phyloP scores from a whole-genome alignment of 2,329 filamentous ascomycete species.

The Phaeomoniella chlamydospora region DNA sequence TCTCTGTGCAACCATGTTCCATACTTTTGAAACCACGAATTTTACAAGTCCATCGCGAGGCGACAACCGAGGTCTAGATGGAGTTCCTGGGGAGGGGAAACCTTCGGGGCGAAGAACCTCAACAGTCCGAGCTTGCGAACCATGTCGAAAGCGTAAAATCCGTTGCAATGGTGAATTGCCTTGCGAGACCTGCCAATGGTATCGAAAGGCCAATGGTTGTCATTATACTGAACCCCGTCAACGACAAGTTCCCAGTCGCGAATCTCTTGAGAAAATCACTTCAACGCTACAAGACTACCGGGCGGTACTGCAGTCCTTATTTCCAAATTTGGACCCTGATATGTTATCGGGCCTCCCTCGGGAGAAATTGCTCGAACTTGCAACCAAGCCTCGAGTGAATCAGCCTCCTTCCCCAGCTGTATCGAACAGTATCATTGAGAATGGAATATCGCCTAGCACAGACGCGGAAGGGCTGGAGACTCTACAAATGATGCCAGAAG shows the following conservation, averaged over 20 bases:
- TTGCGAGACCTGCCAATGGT: constrained; percentile 70
- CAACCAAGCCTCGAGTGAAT: constrained; percentile 26
- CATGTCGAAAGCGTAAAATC: constrained; percentile 69
- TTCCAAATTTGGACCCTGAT: constrained; percentile 42
- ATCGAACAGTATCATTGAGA: constrained; percentile 29
- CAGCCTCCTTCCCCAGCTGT: constrained; percentile 27
- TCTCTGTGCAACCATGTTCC: constrained; percentile 24
- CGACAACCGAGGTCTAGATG: too few species aligned
- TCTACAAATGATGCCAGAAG: constrained; percentile 60
- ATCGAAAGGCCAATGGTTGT: constrained; percentile 63
- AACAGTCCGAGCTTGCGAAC: constrained; percentile 46
- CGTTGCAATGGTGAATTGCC: constrained; percentile 71
- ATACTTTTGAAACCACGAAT: constrained; percentile 24
- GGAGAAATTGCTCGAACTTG: constrained; percentile 43
- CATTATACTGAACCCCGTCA: constrained; percentile 71
- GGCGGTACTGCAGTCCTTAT: constrained; percentile 46
- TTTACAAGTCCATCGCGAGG: too few species aligned
- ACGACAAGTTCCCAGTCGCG: constrained; percentile 59
- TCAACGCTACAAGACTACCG: constrained; percentile 53
- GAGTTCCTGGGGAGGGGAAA: constrained; percentile 17
- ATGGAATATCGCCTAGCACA: constrained; percentile 21
- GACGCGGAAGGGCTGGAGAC: constrained; percentile 41
- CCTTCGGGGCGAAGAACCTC: constrained; percentile 21
- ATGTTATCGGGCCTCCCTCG: constrained; percentile 38
- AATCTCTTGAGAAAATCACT: constrained; percentile 47